Evolutionary conservation across 768 basidiomycete species (phyloP).

Genomic region (Lentinula sp.): DNA sequence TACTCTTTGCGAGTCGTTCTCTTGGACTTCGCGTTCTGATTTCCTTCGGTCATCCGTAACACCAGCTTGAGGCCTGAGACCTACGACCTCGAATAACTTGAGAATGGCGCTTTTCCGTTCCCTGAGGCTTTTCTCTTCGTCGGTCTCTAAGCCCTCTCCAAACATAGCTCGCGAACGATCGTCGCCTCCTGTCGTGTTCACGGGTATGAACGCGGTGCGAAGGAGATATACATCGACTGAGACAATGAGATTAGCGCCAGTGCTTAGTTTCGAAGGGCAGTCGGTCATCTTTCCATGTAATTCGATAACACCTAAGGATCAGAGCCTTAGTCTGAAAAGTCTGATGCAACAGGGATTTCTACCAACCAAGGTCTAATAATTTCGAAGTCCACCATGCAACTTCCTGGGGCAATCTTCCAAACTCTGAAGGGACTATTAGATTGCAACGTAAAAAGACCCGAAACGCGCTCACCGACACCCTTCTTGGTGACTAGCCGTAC

Average conservation of each 20-base stretch:
- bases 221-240: constrained; percentile 70
- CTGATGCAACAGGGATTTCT: background rate
- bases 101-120: constrained; percentile 74
- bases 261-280: constrained; percentile 62
- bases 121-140: constrained; percentile 70
- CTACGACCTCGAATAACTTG: constrained; percentile 66
- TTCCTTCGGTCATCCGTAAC: constrained; percentile 27
- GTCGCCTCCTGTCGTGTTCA: constrained; percentile 27
- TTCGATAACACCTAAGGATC: constrained; percentile 49
- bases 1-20: constrained; percentile 29
- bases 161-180: constrained; percentile 37
- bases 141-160: constrained; percentile 75
- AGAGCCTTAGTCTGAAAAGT: background rate
- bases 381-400: constrained; percentile 68
- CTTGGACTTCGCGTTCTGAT: constrained; percentile 26
- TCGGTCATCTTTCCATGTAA: constrained; percentile 72
- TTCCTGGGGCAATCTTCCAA: constrained; percentile 70
- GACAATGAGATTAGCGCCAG: constrained; percentile 74
- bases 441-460: background rate
- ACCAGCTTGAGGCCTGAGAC: constrained; percentile 57
- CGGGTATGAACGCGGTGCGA: constrained; percentile 57
- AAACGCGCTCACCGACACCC: constrained; percentile 51
- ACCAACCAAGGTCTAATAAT: constrained; percentile 63
- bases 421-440: constrained; percentile 39
- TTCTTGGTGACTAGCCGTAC: constrained; percentile 59